Percentiles rank a stretch among this genome's conserved stretches.
Conservation (phyloP, 371 early-diverging fungal genomes). For the Apophysomyces elegans region DNA sequence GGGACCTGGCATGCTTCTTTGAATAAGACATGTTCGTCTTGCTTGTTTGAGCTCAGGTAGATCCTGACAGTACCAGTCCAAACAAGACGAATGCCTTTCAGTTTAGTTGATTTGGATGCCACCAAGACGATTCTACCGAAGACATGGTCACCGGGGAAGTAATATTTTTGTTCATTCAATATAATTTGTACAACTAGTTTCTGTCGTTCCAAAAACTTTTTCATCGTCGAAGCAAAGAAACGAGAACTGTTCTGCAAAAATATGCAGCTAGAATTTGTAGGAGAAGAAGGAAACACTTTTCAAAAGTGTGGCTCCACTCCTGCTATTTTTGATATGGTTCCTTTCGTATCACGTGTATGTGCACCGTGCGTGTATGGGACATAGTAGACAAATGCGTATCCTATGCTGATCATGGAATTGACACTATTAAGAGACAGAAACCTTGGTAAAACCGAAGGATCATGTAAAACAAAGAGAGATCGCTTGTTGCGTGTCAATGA, state of each 20-base stretch:
- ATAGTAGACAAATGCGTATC: no score
- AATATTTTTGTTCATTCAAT: conserved; percentile 21
- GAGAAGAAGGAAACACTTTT: not conserved
- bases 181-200: conserved; percentile 10
- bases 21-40: conserved; percentile 22
- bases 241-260: no score
- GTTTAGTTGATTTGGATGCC: conserved; percentile 19
- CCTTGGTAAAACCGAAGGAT: no score
- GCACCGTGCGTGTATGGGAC: no score
- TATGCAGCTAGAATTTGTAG: not conserved
- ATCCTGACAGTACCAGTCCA: conserved; percentile 21
- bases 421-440: no score
- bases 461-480: no score
- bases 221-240: not conserved
- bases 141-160: conserved; percentile 22
- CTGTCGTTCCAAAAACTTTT: not conserved
- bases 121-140: conserved; percentile 14
- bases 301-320: no score
- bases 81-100: conserved; percentile 13
- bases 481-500: no score
- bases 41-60: conserved; percentile 13
- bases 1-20: conserved; percentile 9
- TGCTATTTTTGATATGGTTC: no score
- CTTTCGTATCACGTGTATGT: no score
- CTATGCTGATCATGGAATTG: no score